Evolutionary conservation across 306 rosid genomes (phyloP).

Genomic region (Citrullus amarus): DNA sequence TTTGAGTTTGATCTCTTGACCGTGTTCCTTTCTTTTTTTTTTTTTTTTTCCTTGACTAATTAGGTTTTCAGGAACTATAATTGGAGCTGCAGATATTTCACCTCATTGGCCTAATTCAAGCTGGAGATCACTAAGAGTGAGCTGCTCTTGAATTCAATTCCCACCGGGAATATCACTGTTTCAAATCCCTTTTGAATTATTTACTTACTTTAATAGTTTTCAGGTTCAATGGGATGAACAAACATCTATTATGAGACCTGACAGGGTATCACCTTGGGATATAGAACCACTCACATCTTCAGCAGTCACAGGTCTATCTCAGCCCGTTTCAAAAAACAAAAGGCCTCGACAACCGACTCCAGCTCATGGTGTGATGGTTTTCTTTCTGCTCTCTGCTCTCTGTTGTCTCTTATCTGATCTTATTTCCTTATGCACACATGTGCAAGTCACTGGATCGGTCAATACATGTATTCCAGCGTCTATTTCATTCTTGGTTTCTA

Average conservation of each 20-base stretch:
- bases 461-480: background rate
- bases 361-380: constrained; percentile 37
- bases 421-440: constrained; percentile 23
- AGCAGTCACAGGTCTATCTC: constrained; percentile 23
- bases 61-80: constrained; percentile 85
- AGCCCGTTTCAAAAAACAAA: constrained; percentile 54
- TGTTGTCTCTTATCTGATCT: constrained; percentile 1
- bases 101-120: constrained; percentile 59
- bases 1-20: constrained; percentile 9
- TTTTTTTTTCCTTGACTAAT: constrained; percentile 1
- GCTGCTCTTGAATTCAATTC: constrained; percentile 1
- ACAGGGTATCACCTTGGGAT: constrained; percentile 91
- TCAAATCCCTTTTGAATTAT: background rate
- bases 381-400: background rate
- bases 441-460: background rate
- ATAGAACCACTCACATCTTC: constrained; percentile 43
- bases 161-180: background rate
- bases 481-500: background rate
- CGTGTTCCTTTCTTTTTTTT: background rate
- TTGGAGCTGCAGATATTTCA: constrained; percentile 72
- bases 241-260: constrained; percentile 67
- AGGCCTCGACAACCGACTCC: constrained; percentile 59
- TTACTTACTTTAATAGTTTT: constrained; percentile 4
- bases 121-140: constrained; percentile 87
- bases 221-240: constrained; percentile 99